A percentile compares a stretch with the other conserved stretches of the same genome.
Evolutionary conservation across 805 yeast genomes (phyloP).

Genomic region (Blastobotrys attinorum): DNA sequence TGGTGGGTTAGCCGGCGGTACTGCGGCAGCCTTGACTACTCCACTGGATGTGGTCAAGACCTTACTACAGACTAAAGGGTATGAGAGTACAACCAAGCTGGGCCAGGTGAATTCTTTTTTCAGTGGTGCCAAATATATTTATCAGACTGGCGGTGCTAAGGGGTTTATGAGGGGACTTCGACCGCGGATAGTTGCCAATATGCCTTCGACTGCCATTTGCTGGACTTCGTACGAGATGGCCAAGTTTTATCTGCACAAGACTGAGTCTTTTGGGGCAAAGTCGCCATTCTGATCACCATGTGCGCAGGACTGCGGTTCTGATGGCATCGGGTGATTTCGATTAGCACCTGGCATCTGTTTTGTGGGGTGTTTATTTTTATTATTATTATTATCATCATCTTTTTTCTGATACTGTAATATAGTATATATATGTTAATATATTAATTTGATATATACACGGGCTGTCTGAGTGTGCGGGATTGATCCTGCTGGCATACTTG

Average conservation of each 20-base stretch:
- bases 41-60: constrained; percentile 95
- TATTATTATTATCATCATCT: not conserved
- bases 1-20: constrained; percentile 93
- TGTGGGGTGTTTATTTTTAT: not conserved
- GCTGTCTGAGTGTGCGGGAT: no score
- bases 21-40: constrained; percentile 90
- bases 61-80: constrained; percentile 67
- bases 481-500: no score
- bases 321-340: no score
- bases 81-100: constrained; percentile 28
- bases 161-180: constrained; percentile 81
- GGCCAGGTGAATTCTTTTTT: constrained; percentile 55
- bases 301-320: no score
- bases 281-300: no score
- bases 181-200: constrained; percentile 82
- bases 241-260: constrained; percentile 46
- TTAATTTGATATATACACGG: no score
- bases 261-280: not conserved
- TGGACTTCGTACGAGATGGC: constrained; percentile 99
- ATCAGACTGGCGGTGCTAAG: constrained; percentile 33
- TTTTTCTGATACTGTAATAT: not conserved
- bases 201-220: constrained; percentile 93
- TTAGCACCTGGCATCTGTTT: no score
- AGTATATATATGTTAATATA: not conserved
- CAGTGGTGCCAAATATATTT: constrained; percentile 65